Base-by-base conservation (phyloP, 2,329 filamentous ascomycete species). In the Xylogone sp. region DNA sequence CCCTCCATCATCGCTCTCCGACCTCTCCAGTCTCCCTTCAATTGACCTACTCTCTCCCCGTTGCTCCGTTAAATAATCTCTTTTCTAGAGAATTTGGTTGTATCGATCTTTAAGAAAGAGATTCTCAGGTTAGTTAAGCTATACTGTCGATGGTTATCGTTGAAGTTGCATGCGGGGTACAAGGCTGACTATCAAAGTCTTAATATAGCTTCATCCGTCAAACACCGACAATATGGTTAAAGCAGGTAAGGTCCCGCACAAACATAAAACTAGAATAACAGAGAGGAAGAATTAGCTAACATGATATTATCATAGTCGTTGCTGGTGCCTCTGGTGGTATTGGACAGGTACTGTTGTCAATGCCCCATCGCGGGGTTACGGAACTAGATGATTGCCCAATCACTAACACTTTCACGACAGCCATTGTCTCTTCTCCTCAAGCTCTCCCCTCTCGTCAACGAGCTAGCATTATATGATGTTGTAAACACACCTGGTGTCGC, bases 381-480 rank as follows among this genome's bases (percentile, higher is more conserved):
- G 47, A 50, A 49, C 55, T 58, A 47, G 59, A 53, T 45, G 43
- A 50, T 50, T 49, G 24, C 53, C 8, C n/a, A 4, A 39, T 39
- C 21, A 29, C 46, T 52, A 43, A 45, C 42, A 27, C 18, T 42
- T 12, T 43, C 42, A 53, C 45, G 54, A 53, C 68, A 97, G 92
- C 94, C 94, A 63, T 82, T 99, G 67, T 99, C 94, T 60, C 89
- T 99, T 62, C 88, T 99, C 65, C 82, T 97, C 71, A 99, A 99
- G 84, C 84, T 88, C 62, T 89, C 81, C 68, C 88, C 91, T 59
- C 84, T 90, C 68, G 81, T 99, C 66, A 87, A 93, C 67, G 90
- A 97, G 78, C 89, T 99, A 65, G 81, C 91, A 56, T 88, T 99
- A 65, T 99, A 97, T 81, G 94, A 99, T 96, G 92, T 99, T 62